Base-by-base conservation (phyloP, 495 filamentous ascomycete species). In the Chaetomidium leptoderma region DNA sequence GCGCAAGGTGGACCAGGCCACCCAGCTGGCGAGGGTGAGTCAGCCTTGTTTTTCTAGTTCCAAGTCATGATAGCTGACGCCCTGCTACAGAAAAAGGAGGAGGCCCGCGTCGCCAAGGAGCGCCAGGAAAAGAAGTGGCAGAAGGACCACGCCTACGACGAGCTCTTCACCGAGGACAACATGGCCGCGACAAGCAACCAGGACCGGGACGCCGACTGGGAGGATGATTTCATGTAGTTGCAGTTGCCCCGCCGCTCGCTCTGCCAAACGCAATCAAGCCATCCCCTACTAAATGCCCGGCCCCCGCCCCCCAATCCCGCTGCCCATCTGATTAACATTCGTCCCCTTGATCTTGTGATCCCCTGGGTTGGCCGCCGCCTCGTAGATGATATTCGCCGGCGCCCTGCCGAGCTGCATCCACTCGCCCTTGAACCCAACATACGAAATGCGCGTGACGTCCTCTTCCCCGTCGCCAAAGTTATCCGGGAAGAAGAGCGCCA, bases 81-180 rank as follows among this genome's bases (percentile, higher is more conserved):
- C n/a, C 19, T 26, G 14, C 13, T 71, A 91, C n/a, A n/a, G 83
- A 84, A 83, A 73, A 88, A 88, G 54, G 87, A 90, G 70, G 93
- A 97, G 52, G 89, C 85, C 51, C 76, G 81, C 60, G 74, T 93
- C 52, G 80, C 83, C 49, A 82, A 89, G 70, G 92, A 96, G 72
- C 72, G 88, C 33, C 85, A 85, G 66, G 86, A 96, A 75, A 82
- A 90, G 75, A 95, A 92, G 68, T 96, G 84, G 81, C 88, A 95
- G 75, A 90, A 91, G 70, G 91, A 95, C 32, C 91, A 96, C 74
- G 92, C 90, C 3, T 97, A 96, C 72, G 95, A 96, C 70, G 92
- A 95, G 40, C 61, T 91, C 32, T 85, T 88, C 61, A 78, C 80
- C 19, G 86, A 87, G 56, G 84, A 87, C 53, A 84, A 84, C 60